Percentiles rank a stretch among this genome's conserved stretches.
These are phyloP conservation scores for Naganishia sp. DNA, from an alignment of 1,284 basidiomycete genomes.

Conservation along the genomic window DNA sequence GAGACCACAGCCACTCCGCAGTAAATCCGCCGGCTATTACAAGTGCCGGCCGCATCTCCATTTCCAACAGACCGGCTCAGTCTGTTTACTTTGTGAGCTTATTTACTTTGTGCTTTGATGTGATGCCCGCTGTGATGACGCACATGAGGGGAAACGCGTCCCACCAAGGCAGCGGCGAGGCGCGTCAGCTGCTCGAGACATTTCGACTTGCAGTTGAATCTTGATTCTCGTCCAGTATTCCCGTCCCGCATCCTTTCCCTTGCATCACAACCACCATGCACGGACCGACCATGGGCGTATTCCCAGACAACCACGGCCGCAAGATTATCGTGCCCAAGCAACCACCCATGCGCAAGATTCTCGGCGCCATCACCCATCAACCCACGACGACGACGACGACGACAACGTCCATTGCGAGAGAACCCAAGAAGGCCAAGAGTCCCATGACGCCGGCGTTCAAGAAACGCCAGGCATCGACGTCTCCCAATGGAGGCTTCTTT, in stretches of 20 bases:
- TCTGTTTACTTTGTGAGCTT: neutral
- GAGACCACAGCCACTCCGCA: no score
- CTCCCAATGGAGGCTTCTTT: constrained; percentile 19
- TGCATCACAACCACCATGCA: neutral
- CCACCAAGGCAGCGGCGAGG: neutral
- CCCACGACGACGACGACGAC: neutral
- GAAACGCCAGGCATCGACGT: constrained; percentile 1
- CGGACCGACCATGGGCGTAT: constrained; percentile 20
- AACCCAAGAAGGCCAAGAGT: neutral
- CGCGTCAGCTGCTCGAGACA: constrained; percentile 1
- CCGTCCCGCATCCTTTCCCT: neutral
- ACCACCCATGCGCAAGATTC: constrained; percentile 1
- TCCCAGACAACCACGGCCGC: constrained; percentile 3
- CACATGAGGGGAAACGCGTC: neutral
- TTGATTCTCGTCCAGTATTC: neutral
- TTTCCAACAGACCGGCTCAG: no score
- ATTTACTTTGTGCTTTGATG: neutral
- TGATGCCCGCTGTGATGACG: neutral
- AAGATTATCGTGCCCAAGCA: constrained; percentile 3
- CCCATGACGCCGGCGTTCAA: neutral
- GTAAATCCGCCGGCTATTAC: no score
- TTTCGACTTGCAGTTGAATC: neutral
- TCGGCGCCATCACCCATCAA: constrained; percentile 9
- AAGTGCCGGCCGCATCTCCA: no score
- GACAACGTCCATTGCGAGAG: neutral